Base-by-base conservation (phyloP, 1,284 basidiomycete genomes). In the Puccinia novopanici region DNA sequence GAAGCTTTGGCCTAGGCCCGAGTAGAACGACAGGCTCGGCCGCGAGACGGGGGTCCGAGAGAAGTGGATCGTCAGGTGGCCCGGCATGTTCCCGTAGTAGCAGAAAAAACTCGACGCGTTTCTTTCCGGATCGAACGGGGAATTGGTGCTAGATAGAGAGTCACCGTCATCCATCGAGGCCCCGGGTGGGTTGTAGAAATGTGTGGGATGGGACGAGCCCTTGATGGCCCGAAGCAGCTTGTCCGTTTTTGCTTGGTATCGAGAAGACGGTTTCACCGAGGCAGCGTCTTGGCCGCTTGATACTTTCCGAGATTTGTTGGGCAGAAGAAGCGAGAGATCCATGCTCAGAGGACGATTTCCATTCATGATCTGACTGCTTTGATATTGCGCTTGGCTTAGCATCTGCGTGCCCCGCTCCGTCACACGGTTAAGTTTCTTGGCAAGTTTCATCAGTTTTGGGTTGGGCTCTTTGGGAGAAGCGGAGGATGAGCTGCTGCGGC, bases 51-150 rank as follows among this genome's bases (percentile, higher is more conserved):
- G 37, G 24, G 75, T 37, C 5, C 42, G 50, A 63, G 30, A 68
- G 13, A 57, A 78, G 22, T 70, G 34, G 24, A 70, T 78, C n/a
- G 54, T 75, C 30, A 75, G 30, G 42, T 75, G 57, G 17, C 73
- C 73, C n/a, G 73, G 73, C 73, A 75, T 75, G 13, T 63, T 63
- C 6, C 73, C 73, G 48, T 61, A 75, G 24, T 75, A 75, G 42
- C 73, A 75, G 42, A 75, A 75, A 57, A 75, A 75, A 30, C 73
- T 75, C 1, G 73, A 45, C 5, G 55, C 30, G 24, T 55, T 73
- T 24, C 30, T 57, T 73, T 73, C 71, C 8, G 54, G 71, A 40
- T 54, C 37, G n/a, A 42, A 52, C 5, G 52, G 52, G 30, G 71
- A 73, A 54, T 73, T 57, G 37, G 52, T 24, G 48, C 34, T 73